Conservation (phyloP, 371 early-diverging fungal genomes). For the Ordospora pajunii region DNA sequence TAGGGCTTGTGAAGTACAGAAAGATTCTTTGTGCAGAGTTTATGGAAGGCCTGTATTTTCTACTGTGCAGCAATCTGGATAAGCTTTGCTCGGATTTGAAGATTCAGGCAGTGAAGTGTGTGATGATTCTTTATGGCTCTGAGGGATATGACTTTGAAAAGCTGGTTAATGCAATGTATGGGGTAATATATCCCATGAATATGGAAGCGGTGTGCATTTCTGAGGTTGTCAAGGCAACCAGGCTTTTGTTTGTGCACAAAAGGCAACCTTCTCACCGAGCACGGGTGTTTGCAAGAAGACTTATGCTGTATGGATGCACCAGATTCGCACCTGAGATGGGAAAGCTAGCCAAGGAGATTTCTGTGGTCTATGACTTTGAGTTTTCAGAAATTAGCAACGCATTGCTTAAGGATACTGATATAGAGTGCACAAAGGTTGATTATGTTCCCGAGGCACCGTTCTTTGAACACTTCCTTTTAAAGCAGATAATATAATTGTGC, state of each 20-base stretch:
- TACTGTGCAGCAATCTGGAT: slow-evolving; percentile 34
- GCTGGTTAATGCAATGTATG: slow-evolving; percentile 18
- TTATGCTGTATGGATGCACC: slow-evolving; percentile 18
- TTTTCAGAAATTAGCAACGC: slow-evolving; percentile 21
- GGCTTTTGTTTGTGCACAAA: slow-evolving; percentile 33
- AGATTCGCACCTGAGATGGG: slow-evolving; percentile 7
- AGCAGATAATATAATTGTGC: slow-evolving; percentile 12
- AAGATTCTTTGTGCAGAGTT: slow-evolving; percentile 42
- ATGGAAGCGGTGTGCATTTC: not conserved
- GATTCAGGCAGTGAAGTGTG: slow-evolving; percentile 24
- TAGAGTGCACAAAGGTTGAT: slow-evolving; percentile 6
- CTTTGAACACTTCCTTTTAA: slow-evolving; percentile 14
- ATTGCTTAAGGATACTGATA: not conserved
- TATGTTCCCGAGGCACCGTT: not conserved
- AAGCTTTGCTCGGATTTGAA: not conserved
- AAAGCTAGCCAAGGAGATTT: slow-evolving; percentile 9
- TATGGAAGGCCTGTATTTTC: slow-evolving; percentile 39
- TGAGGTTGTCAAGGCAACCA: not conserved
- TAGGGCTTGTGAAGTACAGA: slow-evolving; percentile 35
- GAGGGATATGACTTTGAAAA: slow-evolving; percentile 38
- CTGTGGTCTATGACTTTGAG: slow-evolving; percentile 26
- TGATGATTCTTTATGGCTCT: slow-evolving; percentile 25
- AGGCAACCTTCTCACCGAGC: slow-evolving; percentile 42
- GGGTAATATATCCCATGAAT: slow-evolving; percentile 26
- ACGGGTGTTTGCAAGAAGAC: slow-evolving; percentile 20